Percentiles rank a stretch among this genome's conserved stretches.
Conservation (phyloP, 2,329 filamentous ascomycete genomes). For the Ophiostoma himal-ulmi region DNA sequence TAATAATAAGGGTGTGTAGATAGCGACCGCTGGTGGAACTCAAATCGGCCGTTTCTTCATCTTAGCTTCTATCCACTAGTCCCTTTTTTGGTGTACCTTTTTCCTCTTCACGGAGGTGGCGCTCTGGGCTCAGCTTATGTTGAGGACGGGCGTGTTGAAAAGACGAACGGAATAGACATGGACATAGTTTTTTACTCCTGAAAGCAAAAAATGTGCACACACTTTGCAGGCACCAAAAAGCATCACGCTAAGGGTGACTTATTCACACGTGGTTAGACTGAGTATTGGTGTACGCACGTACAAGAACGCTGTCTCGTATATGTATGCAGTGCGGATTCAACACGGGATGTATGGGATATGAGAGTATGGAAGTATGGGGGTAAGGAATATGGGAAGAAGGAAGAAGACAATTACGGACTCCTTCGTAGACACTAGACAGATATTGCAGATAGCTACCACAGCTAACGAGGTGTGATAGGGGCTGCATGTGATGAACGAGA, state of each 20-base stretch:
- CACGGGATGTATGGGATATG: not conserved
- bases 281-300: not conserved
- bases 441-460: not conserved
- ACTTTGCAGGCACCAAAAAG: not conserved
- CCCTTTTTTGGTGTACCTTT: not conserved
- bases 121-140: not conserved
- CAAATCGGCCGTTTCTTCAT: not conserved
- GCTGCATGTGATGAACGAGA: not conserved
- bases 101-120: not conserved
- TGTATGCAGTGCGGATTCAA: not conserved
- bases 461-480: not conserved
- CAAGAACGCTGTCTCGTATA: not conserved
- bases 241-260: not conserved
- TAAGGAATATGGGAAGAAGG: not conserved
- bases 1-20: slow-evolving; percentile 1
- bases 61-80: not conserved
- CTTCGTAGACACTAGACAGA: too few relatives aligned
- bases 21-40: slow-evolving; percentile 5
- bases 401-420: not conserved
- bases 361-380: not conserved
- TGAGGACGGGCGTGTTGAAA: not conserved
- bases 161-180: not conserved
- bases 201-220: too few relatives aligned
- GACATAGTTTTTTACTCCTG: not conserved
- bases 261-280: not conserved